Percentiles rank a stretch among this genome's conserved stretches.
Conservation (phyloP, 352 stramenopile genomes). For the Phytophthora ohioensis region DNA sequence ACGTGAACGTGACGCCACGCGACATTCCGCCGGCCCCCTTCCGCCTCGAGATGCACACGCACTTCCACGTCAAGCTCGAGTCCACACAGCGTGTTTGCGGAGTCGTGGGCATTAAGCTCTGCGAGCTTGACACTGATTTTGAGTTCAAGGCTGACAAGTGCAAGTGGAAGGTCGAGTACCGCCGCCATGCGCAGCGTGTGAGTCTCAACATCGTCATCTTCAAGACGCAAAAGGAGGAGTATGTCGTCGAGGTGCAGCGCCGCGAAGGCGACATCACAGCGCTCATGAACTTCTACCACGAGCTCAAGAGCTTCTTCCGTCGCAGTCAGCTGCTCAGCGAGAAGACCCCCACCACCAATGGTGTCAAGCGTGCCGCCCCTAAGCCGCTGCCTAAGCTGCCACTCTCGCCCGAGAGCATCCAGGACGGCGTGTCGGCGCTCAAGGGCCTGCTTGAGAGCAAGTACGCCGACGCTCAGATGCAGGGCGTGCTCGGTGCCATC, state of each 20-base stretch:
- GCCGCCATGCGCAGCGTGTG: slow-evolving; percentile 67
- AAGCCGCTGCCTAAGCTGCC: slow-evolving; percentile 66
- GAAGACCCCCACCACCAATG: slow-evolving; percentile 51
- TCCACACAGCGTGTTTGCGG: slow-evolving; percentile 79
- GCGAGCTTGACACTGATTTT: slow-evolving; percentile 87
- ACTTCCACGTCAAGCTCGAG: slow-evolving; percentile 88
- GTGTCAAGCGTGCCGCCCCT: slow-evolving; percentile 74
- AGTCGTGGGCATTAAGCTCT: slow-evolving; percentile 83
- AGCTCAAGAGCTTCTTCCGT: slow-evolving; percentile 83
- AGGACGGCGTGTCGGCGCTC: slow-evolving; percentile 67
- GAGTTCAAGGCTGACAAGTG: slow-evolving; percentile 87
- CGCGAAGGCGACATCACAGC: slow-evolving; percentile 84
- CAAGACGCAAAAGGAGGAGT: slow-evolving; percentile 74
- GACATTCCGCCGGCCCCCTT: slow-evolving; percentile 82
- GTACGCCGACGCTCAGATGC: slow-evolving; percentile 81
- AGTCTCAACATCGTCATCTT: slow-evolving; percentile 84
- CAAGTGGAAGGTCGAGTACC: slow-evolving; percentile 91
- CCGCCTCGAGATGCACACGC: slow-evolving; percentile 87
- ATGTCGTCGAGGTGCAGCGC: slow-evolving; percentile 78
- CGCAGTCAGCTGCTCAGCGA: slow-evolving; percentile 75
- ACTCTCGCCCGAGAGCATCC: slow-evolving; percentile 55
- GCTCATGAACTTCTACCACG: slow-evolving; percentile 81
- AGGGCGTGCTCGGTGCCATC: slow-evolving; percentile 83
- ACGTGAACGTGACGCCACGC: slow-evolving; percentile 69
- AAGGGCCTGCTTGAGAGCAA: slow-evolving; percentile 82